Percentiles rank a stretch among this genome's conserved stretches.
Evolutionary conservation across 1,139 yeast genomes (phyloP).

Genomic region (Geotrichum reessii): DNA sequence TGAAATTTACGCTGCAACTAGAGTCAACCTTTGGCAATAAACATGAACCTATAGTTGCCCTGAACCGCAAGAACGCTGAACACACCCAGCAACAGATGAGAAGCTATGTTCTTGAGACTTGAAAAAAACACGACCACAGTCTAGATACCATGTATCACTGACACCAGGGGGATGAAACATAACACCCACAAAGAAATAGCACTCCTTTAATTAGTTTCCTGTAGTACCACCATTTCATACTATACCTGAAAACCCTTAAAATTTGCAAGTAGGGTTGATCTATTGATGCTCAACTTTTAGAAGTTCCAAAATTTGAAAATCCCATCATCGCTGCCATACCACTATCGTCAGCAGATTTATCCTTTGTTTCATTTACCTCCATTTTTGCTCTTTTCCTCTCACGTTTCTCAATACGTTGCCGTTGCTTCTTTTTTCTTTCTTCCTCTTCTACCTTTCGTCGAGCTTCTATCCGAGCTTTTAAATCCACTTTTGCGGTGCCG

Average conservation of each 20-base stretch:
- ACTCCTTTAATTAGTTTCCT: background rate
- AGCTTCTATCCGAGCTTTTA: conserved; percentile 44
- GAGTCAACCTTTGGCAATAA: background rate
- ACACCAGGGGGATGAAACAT: no score
- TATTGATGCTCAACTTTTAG: conserved; percentile 2
- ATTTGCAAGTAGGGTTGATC: background rate
- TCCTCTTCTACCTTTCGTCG: conserved; percentile 43
- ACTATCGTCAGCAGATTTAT: conserved; percentile 22
- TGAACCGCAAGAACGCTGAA: background rate
- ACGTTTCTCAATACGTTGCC: conserved; percentile 24
- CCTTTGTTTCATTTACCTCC: conserved; percentile 27
- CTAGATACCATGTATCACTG: no score
- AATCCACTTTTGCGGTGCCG: conserved; percentile 39
- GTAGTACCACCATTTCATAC: background rate
- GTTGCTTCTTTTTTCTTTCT: conserved; percentile 32
- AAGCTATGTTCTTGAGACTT: no score
- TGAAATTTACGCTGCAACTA: background rate
- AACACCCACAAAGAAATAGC: no score
- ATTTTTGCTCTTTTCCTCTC: conserved; percentile 26
- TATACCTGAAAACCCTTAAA: background rate
- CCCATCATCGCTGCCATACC: conserved; percentile 52
- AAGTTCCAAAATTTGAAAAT: conserved; percentile 42
- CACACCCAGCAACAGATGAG: no score
- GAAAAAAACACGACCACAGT: no score
- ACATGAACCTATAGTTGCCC: no score